A percentile compares a stretch with the other conserved stretches of the same genome.
Conservation (phyloP, 2,329 filamentous ascomycete species). For the Epichloe typhina region DNA sequence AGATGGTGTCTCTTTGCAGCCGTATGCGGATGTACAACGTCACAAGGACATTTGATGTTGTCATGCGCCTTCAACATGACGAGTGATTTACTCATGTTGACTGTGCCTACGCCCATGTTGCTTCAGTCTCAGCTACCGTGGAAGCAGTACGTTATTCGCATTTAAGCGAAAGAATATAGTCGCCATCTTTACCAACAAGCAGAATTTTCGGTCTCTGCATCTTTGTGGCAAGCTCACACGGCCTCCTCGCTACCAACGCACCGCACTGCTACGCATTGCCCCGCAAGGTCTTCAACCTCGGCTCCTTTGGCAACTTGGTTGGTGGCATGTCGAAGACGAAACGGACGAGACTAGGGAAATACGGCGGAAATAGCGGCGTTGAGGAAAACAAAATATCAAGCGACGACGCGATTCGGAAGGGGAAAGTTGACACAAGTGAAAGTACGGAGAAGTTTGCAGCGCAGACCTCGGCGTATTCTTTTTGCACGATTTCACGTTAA, state of each 20-base stretch:
- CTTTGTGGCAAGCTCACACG: constrained; percentile 22
- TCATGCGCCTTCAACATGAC: constrained; percentile 3
- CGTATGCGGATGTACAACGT: not conserved
- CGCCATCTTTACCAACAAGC: not conserved
- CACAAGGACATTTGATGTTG: constrained; percentile 2
- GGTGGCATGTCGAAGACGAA: not conserved
- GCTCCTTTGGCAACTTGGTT: not conserved
- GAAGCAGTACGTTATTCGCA: constrained; percentile 1
- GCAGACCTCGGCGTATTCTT: not conserved
- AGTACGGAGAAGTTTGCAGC: constrained; percentile 1
- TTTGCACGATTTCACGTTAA: no score
- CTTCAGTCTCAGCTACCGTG: constrained; percentile 1
- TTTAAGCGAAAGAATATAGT: not conserved
- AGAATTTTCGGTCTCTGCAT: constrained; percentile 32
- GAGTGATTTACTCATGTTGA: constrained; percentile 1
- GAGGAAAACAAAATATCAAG: not conserved
- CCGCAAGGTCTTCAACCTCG: constrained; percentile 2
- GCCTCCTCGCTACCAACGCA: constrained; percentile 27
- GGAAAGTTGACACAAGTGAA: not conserved
- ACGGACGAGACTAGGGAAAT: not conserved
- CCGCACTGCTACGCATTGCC: constrained; percentile 19
- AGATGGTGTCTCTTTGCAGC: no score
- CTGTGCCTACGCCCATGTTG: constrained; percentile 2
- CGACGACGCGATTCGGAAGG: not conserved
- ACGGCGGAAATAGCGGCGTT: not conserved